These are phyloP conservation scores for Apophysomyces trapeziformis DNA, from an alignment of 371 early-diverging fungal species.

Conservation along the genomic window DNA sequence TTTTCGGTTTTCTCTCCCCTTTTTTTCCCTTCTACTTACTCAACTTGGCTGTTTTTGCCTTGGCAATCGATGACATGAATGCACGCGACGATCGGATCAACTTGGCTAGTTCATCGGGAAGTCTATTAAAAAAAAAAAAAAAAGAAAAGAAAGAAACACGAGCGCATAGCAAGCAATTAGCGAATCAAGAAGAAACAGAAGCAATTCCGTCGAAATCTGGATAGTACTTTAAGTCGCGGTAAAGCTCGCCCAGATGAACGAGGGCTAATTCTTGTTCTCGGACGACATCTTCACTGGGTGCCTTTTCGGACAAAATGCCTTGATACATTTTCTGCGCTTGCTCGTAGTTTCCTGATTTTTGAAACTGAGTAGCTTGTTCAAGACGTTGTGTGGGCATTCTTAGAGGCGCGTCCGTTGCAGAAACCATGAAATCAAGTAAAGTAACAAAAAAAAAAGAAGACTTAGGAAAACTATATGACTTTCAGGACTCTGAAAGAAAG, in stretches of 20 bases:
- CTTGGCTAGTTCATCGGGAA: conserved; percentile 76
- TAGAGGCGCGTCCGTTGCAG: conserved; percentile 8
- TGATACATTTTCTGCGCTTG: conserved; percentile 60
- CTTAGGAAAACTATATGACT: too few species aligned
- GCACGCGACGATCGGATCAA: conserved; percentile 82
- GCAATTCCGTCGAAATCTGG: too few species aligned
- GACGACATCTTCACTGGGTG: conserved; percentile 36
- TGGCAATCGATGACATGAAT: conserved; percentile 84
- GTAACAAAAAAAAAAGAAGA: too few species aligned
- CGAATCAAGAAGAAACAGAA: too few species aligned
- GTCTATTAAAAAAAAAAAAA: conserved; percentile 41
- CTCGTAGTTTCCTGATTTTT: conserved; percentile 52
- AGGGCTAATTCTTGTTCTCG: conserved; percentile 66
- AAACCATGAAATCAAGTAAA: conserved; percentile 12
- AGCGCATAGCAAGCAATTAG: background rate
- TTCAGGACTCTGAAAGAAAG: too few species aligned
- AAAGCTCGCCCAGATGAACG: conserved; percentile 65
- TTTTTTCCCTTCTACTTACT: conserved; percentile 51
- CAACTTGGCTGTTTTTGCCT: conserved; percentile 96
- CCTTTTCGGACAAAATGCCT: conserved; percentile 48
- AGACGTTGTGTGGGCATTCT: conserved; percentile 37
- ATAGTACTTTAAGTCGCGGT: conserved; percentile 63
- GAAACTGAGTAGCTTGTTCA: conserved; percentile 54
- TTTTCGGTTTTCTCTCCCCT: background rate
- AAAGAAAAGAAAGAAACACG: background rate